Conservation (phyloP, 2,329 filamentous ascomycete species). For the Colletotrichum noveboracense region DNA sequence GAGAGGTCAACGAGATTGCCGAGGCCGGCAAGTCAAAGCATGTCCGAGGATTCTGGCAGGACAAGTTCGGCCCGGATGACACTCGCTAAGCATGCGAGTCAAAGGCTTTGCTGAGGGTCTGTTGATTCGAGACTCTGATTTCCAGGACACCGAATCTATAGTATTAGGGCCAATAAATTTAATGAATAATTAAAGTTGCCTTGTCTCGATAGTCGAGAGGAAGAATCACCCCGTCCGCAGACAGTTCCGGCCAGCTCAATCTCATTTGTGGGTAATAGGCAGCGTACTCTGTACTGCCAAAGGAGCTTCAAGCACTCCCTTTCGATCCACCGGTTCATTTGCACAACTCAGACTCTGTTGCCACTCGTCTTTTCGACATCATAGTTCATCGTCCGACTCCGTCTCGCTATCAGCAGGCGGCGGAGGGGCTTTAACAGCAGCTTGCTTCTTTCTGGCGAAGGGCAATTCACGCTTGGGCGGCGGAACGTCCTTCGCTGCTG, state of each 20-base stretch:
- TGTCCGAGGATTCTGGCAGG: constrained; percentile 63
- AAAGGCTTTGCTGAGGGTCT: not conserved
- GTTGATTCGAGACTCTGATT: not conserved
- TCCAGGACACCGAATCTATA: not conserved
- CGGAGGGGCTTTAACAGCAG: constrained; percentile 26
- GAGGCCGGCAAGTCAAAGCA: constrained; percentile 65
- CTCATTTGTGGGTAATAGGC: not conserved
- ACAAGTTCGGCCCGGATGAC: constrained; percentile 59
- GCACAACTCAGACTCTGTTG: not conserved
- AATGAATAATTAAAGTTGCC: not conserved
- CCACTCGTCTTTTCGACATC: constrained; percentile 17
- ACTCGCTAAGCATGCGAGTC: constrained; percentile 35
- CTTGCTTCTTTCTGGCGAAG: constrained; percentile 43
- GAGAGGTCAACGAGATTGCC: constrained; percentile 62
- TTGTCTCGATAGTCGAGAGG: not conserved
- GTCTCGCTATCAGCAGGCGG: constrained; percentile 49
- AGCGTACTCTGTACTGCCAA: not conserved
- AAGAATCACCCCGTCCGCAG: not conserved
- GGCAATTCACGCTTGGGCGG: constrained; percentile 49
- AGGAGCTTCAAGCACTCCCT: not conserved
- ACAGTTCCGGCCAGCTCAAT: not conserved
- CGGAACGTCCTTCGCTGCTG: constrained; percentile 22
- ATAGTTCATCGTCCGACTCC: constrained; percentile 63
- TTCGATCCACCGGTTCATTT: not conserved
- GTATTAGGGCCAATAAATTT: not conserved